Evolutionary conservation across 1,284 basidiomycete genomes (phyloP).

Genomic region (Trichosporon ovoides): DNA sequence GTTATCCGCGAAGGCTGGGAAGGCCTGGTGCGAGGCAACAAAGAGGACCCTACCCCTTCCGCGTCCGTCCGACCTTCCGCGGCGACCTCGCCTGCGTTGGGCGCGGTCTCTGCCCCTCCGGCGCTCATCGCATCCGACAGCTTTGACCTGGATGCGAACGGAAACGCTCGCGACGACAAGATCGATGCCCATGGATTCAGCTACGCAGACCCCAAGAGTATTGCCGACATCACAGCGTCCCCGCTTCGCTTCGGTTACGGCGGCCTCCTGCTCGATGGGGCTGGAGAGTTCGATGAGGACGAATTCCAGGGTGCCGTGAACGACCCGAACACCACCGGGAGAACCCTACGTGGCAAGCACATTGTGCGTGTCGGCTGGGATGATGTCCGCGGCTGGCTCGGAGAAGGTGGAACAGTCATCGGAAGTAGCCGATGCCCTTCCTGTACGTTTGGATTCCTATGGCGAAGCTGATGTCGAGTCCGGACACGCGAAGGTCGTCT

Average conservation of each 20-base stretch:
- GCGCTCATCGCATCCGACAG: conserved; percentile 5
- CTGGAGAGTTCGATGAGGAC: conserved; percentile 60
- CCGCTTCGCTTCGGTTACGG: conserved; percentile 84
- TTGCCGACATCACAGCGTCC: conserved; percentile 36
- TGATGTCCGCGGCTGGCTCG: conserved; percentile 92
- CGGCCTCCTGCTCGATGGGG: conserved; percentile 79
- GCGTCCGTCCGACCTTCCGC: conserved; percentile 22
- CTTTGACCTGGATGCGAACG: conserved; percentile 18
- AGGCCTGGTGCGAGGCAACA: conserved; percentile 66
- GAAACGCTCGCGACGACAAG: conserved; percentile 3
- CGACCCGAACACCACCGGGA: conserved; percentile 30
- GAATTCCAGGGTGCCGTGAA: conserved; percentile 48
- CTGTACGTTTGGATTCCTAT: conserved; percentile 47
- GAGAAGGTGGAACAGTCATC: conserved; percentile 92
- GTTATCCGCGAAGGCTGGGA: conserved; percentile 97
- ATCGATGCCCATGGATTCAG: conserved; percentile 21
- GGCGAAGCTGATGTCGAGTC: conserved; percentile 48
- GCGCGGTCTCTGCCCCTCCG: conserved; percentile 12
- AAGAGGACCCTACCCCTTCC: conserved; percentile 35
- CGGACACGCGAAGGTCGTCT: conserved; percentile 80
- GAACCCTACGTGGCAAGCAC: conserved; percentile 79
- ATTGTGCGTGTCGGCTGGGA: conserved; percentile 98
- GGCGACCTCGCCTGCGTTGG: conserved; percentile 28
- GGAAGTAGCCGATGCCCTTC: conserved; percentile 86
- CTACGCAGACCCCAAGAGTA: conserved; percentile 29